Evolutionary conservation across 2,329 filamentous ascomycete genomes (phyloP), one percentile per base, ranked within the genome.

Genomic region (Coleophoma eucalyptorum): DNA sequence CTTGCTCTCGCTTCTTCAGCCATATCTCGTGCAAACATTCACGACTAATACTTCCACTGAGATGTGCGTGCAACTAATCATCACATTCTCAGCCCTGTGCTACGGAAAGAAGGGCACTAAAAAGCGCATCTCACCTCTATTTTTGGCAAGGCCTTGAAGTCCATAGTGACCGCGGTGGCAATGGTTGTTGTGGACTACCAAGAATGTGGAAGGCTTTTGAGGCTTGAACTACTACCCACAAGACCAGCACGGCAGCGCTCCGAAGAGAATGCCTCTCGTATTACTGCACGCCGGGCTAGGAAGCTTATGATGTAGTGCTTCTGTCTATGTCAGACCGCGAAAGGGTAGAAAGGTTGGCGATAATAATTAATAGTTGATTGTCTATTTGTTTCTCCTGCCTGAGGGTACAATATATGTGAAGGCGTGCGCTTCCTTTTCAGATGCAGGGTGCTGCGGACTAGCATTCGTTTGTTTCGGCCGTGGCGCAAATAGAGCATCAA

Each of bases 41-140:
- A 32, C 86, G 81, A 63, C 81, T 86, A 65, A 94, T 89, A 66
- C 86, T 90, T 48, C 89, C 89, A 38, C 83, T 89, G 42, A 94
- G 76, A 68, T 94, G 89, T 55, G 89, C 89, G 62, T 94, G 89
- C 48, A 93, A 79, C 85, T 91, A 57, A 44, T 43, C 11, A 34
- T 26, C 42, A 45, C 53, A 38, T 11, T 38, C 50, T 55, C 46
- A 56, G 55, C 58, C 52, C 55, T 48, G 54, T 56, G 38, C 19
- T 34, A 33, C 53, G 52, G 43, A 53, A 54, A 49, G 53, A 52
- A 49, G 46, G 43, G 32, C 6, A 21, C 49, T 10, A 26, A 45
- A 45, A 21, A 33, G 31, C 43, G 47, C 43, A 33, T 49, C 58
- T 58, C 65, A 78, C 78, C 74, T 81, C 77, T 38, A 81, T 76